Base-by-base conservation (phyloP, 495 filamentous ascomycete genomes). In the Peziza echinospora region DNA sequence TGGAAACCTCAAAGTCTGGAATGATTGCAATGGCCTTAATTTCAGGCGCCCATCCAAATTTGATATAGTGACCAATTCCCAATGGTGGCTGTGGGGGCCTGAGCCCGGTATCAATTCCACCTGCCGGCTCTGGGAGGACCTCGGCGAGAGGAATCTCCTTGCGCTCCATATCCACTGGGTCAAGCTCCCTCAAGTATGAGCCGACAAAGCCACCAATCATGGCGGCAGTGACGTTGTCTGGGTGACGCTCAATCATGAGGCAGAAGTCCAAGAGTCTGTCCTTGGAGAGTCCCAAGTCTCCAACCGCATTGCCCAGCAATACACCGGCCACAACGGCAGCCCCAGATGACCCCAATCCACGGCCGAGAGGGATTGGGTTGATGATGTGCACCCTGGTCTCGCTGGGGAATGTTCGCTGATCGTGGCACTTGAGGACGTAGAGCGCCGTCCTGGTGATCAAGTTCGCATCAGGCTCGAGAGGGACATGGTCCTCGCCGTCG, bases 141-240 rank as follows among this genome's bases (percentile, higher is more conserved):
- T 97, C 87, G 54, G 81, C 86, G 5, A 93, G 70, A n/a, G 87
- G 87, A 54, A 97, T 93, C 65, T 94, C 86, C 47, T 75, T 82
- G 24, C 84, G 71, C 25, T 78, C 79, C 47, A 78, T 80, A 53
- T 94, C 85, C 61, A 78, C 80, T 4, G 83, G 80, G 47, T 79
- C 73, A 47, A 96, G 70, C 47, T 91, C 84, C 62, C 84, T 91
- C 41, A 94, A 70, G 53, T 94, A 94, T 7, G 84, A 91, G 24
- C 89, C 89, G 13, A 94, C 82, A 57, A 97, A 93, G n/a, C 89
- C 89, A 41, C 89, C 89, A 58, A 85, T 93, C 23, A 93, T 71
- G 1, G 87, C 84, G 0, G 89, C 89, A 49, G 83, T 91, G 25
- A 97, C 82, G 54, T 97, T 96, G 65, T 97, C 89, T 3, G 89